These are phyloP conservation scores for Pleurotus sapidus DNA, from an alignment of 768 basidiomycete genomes.

Conservation along the genomic window DNA sequence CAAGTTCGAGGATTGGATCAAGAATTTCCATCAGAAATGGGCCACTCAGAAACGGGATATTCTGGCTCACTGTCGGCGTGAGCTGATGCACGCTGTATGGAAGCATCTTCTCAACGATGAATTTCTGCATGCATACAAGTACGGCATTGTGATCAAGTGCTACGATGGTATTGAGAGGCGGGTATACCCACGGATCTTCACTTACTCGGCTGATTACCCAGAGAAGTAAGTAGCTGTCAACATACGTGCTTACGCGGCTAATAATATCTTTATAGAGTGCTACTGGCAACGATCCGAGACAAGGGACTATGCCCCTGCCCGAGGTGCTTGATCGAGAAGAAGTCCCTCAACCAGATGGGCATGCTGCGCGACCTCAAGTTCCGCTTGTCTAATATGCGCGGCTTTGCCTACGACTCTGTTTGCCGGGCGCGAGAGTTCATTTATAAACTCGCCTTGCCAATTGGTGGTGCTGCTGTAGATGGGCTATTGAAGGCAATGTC, in stretches of 20 bases:
- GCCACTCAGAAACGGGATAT: neutral
- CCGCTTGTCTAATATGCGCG: neutral
- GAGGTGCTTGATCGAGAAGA: constrained; percentile 18
- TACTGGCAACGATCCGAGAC: constrained; percentile 20
- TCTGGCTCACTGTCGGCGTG: constrained; percentile 26
- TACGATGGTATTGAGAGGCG: no score
- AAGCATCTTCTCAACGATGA: constrained; percentile 18
- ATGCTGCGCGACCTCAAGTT: constrained; percentile 4
- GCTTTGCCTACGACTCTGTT: neutral
- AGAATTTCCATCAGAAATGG: neutral
- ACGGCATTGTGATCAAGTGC: no score
- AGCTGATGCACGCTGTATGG: constrained; percentile 33
- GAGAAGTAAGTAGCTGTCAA: constrained; percentile 22
- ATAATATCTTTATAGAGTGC: constrained; percentile 8
- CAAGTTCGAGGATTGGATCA: neutral
- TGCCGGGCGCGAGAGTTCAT: neutral
- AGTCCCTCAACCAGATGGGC: constrained; percentile 22
- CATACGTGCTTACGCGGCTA: no score
- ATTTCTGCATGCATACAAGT: no score
- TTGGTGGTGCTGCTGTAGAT: neutral
- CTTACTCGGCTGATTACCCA: constrained; percentile 33
- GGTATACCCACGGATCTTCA: no score
- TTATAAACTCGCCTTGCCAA: neutral
- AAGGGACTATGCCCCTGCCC: constrained; percentile 26
- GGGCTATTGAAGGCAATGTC: neutral